Conservation (phyloP, 306 rosid species). For the Medicago arabica region DNA sequence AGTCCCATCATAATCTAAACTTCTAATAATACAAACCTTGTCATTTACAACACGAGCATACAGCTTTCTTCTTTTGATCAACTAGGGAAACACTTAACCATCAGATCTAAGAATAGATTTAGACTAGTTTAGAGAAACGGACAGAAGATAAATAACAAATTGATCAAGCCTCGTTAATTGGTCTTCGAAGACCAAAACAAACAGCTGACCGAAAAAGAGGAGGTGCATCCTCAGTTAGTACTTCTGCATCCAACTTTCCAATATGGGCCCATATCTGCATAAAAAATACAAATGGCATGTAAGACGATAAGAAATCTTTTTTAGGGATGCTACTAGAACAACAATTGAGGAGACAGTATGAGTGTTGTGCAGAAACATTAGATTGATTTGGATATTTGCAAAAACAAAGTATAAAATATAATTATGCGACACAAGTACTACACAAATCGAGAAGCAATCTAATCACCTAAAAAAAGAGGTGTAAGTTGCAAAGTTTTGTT, state of each 20-base stretch:
- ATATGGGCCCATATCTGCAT: conserved; percentile 91
- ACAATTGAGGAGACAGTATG: not conserved
- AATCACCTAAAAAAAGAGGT: not conserved
- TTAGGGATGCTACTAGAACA: conserved; percentile 18
- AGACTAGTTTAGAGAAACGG: not conserved
- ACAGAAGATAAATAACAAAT: not conserved
- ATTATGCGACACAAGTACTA: not conserved
- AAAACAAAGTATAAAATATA: not conserved
- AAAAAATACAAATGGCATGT: conserved; percentile 23
- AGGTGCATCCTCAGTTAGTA: conserved; percentile 68
- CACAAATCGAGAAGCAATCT: conserved; percentile 6
- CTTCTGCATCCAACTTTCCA: conserved; percentile 81
- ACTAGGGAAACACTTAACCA: conserved; percentile 28
- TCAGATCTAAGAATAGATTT: conserved; percentile 41
- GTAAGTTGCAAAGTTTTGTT: conserved; percentile 7
- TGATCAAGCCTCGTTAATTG: conserved; percentile 51
- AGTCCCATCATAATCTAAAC: conserved; percentile 19
- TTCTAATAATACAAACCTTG: conserved; percentile 32
- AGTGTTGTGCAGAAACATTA: not conserved
- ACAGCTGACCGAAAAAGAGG: conserved; percentile 71
- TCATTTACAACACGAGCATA: conserved; percentile 44
- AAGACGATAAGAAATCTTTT: not conserved
- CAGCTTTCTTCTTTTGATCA: conserved; percentile 31
- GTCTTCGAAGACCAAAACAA: conserved; percentile 73
- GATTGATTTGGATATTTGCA: not conserved